Conservation (phyloP, 2,329 filamentous ascomycete genomes). For the Fusarium ambrosium region DNA sequence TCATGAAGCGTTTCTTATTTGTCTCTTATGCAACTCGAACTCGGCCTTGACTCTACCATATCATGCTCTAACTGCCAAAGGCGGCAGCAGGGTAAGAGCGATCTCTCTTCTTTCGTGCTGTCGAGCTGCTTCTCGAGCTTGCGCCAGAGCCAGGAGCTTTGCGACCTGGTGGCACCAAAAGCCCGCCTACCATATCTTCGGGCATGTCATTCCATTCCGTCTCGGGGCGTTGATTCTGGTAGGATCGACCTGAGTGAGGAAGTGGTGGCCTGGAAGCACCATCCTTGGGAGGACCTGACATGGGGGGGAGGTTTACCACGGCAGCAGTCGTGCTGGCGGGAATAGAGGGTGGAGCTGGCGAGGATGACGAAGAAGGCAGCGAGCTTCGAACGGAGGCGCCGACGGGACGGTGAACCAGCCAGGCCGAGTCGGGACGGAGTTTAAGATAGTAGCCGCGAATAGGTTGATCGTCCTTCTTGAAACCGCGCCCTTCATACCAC, state of each 20-base stretch:
- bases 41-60: background rate
- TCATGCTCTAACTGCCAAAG: constrained; percentile 61
- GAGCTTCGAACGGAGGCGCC: constrained; percentile 44
- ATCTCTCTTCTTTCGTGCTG: constrained; percentile 69
- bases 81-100: constrained; percentile 73
- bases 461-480: constrained; percentile 62
- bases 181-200: constrained; percentile 65
- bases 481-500: constrained; percentile 73
- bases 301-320: constrained; percentile 50
- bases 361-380: constrained; percentile 37
- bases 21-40: background rate
- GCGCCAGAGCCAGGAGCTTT: constrained; percentile 54
- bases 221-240: constrained; percentile 70
- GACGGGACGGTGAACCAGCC: constrained; percentile 67
- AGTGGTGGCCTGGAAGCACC: constrained; percentile 42
- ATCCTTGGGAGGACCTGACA: constrained; percentile 41
- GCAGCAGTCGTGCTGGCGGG: constrained; percentile 49
- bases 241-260: constrained; percentile 60
- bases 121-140: constrained; percentile 70
- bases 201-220: constrained; percentile 77
- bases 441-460: constrained; percentile 73
- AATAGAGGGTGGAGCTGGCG: constrained; percentile 25
- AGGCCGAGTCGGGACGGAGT: constrained; percentile 72
- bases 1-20: constrained; percentile 25
- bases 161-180: constrained; percentile 48